Evolutionary conservation across 768 basidiomycete species (phyloP), one percentile per base, ranked within the genome.

Genomic region (Tylopilus plumbeoviolaceoides): DNA sequence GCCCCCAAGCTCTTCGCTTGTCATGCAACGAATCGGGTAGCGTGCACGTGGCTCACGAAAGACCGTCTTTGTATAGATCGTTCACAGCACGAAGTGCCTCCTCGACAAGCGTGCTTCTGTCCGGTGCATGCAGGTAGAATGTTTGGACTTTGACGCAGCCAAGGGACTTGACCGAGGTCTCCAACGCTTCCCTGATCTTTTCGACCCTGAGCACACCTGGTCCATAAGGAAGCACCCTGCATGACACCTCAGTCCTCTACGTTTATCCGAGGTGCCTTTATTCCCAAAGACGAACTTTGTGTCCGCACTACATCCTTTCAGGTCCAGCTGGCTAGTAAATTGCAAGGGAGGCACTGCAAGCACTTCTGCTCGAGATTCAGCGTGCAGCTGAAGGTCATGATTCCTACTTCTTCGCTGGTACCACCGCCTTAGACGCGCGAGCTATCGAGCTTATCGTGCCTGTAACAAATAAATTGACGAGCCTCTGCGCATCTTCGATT

Each of bases 31-130:
- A 28, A 21, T n/a, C 7, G 5, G 31, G 33, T 14, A 9, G 31
- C 35, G 9, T n/a, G n/a, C n/a, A n/a, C n/a, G n/a, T 18, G 66
- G 5, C 74, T 59, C 67, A 78, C 59, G 81, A 80, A 50, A 75
- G 71, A 11, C 78, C 11, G 79, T 80, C 76, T 55, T 76, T 72
- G 70, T 81, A 65, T 7, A 81, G 66, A 27, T 79, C 72, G 61
- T 82, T 66, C 27, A 78, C 72, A 1, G 70, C 75, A 50, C 72
- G 71, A 10, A 81, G 60, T 0, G 80, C 79, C 36, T 73, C 76
- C 50, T 74, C 72, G 62, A 74, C 76, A 2, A 75, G 74, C 1
- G 70, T 73, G n/a, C 66, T 68, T 36, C 75, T 70, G 51, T 78
- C 74, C 1, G 73, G 73, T 12, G 62, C 68, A 56, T 82, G 59